Base-by-base conservation (phyloP, 1,284 basidiomycete species). In the Cutaneotrichosporon sp. region DNA sequence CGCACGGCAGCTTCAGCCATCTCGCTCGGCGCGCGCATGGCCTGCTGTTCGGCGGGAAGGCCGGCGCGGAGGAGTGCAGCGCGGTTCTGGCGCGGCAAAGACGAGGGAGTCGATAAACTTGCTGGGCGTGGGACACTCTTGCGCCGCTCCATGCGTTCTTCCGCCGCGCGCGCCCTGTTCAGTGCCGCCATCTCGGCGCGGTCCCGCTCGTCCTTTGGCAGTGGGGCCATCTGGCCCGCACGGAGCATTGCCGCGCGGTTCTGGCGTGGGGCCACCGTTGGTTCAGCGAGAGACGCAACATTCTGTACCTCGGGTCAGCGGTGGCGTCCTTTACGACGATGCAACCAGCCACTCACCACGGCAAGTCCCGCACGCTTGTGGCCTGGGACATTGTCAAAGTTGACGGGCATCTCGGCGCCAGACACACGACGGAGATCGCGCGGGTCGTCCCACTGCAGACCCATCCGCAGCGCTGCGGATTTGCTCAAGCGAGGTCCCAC, bases 401-500 rank as follows among this genome's bases (percentile, higher is more conserved):
- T 55, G 37, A 55, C 54, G 2, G 48, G 51, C 4, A 43, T 34
- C 18, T 51, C 54, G 17, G 51, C 54, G 30, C 51, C 54, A 5
- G 46, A 22, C 17, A 38, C 54, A 4, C 54, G 44, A 14, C 57
- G 51, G 1, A 22, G 40, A 20, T 59, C 58, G 14, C 58, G 46
- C 8, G 58, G 58, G 23, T 58, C 64, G 20, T 64, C 60, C 69
- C 69, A 69, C 15, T 61, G 51, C n/a, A 70, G 43, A 3, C 66
- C 67, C 42, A 59, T 58, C 23, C 69, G 52, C 17, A 69, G 49
- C 4, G 65, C 67, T 1, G 69, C 62, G 4, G 62, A 51, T 43
- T 69, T 70, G 18, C 60, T 69, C 53, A 70, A 66, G n/a, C 62
- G 60, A 1, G 68, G 68, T 21, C 66, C 68, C 2, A 62, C 42